phyloP scores from a whole-genome alignment of 345 rosid species.

The Clausena lansium region DNA sequence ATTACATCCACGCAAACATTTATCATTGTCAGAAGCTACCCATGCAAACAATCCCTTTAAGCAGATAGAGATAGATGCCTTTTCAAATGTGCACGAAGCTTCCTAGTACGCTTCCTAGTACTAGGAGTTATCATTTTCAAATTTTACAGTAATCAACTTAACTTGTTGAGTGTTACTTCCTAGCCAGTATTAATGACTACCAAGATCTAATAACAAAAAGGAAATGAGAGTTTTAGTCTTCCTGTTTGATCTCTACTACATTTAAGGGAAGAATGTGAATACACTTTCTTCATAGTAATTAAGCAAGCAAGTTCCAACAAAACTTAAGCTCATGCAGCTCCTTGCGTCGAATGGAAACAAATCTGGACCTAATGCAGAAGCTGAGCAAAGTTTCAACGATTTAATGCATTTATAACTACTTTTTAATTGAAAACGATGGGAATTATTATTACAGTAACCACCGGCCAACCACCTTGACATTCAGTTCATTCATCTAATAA shows the following conservation, averaged over 20 bases:
- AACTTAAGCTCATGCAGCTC: neutral
- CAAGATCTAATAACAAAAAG: neutral
- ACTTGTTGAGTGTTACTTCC: neutral
- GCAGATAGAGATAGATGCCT: neutral
- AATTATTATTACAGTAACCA: neutral
- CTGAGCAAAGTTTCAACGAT: neutral
- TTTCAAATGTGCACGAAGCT: neutral
- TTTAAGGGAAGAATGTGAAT: neutral
- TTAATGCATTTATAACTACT: too few relatives aligned
- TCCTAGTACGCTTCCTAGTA: neutral
- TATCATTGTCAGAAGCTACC: neutral
- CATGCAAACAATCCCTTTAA: neutral
- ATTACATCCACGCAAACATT: neutral
- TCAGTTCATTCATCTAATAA: neutral
- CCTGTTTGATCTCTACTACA: neutral
- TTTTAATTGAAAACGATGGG: neutral
- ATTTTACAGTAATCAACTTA: neutral
- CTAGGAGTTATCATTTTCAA: neutral
- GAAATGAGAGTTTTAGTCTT: neutral
- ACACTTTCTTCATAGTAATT: neutral
- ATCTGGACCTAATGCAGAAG: neutral
- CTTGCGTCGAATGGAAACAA: neutral
- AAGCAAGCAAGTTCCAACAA: neutral
- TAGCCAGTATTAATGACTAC: neutral
- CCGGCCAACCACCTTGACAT: neutral